These are phyloP conservation scores for Curvularia sp. DNA, from an alignment of 2,329 filamentous ascomycete species.

Conservation along the genomic window DNA sequence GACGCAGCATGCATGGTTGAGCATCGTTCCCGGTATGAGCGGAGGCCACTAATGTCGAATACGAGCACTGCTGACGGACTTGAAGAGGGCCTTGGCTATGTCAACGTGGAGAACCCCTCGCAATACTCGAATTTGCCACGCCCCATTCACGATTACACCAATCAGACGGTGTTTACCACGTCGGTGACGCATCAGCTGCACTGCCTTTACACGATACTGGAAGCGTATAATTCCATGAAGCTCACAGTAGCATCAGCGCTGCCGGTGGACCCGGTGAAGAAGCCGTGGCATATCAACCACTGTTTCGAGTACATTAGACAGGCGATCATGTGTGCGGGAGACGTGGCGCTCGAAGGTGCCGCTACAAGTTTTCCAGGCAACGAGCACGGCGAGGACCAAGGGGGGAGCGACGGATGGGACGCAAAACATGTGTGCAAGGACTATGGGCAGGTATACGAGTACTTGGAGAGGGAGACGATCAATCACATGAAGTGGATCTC, in stretches of 20 bases:
- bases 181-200: slow-evolving; percentile 47
- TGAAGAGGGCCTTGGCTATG: slow-evolving; percentile 43
- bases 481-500: slow-evolving; percentile 44
- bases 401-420: slow-evolving; percentile 48
- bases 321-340: slow-evolving; percentile 45
- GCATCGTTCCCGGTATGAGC: slow-evolving; percentile 40
- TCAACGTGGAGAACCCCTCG: slow-evolving; percentile 33
- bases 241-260: slow-evolving; percentile 20
- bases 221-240: slow-evolving; percentile 43
- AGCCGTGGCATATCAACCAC: slow-evolving; percentile 48
- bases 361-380: slow-evolving; percentile 42
- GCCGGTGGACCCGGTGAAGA: slow-evolving; percentile 29
- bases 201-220: slow-evolving; percentile 45
- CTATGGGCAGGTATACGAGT: slow-evolving; percentile 41
- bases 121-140: slow-evolving; percentile 39
- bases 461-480: slow-evolving; percentile 39
- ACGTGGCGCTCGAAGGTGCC: slow-evolving; percentile 45
- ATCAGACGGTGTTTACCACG: slow-evolving; percentile 42
- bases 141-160: slow-evolving; percentile 45
- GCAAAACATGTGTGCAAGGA: slow-evolving; percentile 46
- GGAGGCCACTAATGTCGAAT: neutral
- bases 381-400: slow-evolving; percentile 36
- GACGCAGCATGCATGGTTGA: slow-evolving; percentile 42
- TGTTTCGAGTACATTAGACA: slow-evolving; percentile 48
- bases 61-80: slow-evolving; percentile 4